A percentile compares a stretch with the other conserved stretches of the same genome.
phyloP scores from a whole-genome alignment of 345 rosid genomes.

The Rhodamnia argentea region DNA sequence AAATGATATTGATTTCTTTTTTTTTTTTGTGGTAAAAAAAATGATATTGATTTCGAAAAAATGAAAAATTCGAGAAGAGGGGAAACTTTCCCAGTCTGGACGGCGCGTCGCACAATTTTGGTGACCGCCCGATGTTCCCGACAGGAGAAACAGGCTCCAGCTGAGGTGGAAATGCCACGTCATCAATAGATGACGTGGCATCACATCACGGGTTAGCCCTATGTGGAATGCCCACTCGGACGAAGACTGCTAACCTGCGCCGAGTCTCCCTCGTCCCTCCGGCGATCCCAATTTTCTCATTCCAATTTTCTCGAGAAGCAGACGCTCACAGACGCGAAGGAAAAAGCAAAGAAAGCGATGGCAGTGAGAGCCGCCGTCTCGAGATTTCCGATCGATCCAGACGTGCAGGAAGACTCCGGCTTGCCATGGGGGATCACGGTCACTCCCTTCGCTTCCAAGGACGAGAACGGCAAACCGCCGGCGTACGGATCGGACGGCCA shows the following conservation, averaged over 20 bases:
- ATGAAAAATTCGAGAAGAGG: not conserved
- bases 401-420: slow-evolving; percentile 73
- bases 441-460: slow-evolving; percentile 78
- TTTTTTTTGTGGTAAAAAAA: too few relatives aligned
- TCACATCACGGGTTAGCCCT: not conserved
- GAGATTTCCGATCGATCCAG: slow-evolving; percentile 72
- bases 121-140: not conserved
- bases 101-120: not conserved
- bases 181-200: not conserved
- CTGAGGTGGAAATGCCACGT: not conserved
- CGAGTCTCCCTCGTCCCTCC: not conserved
- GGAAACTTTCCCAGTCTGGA: not conserved
- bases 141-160: not conserved
- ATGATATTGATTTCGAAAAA: not conserved
- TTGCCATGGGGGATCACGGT: slow-evolving; percentile 91
- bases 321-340: not conserved
- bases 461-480: slow-evolving; percentile 73
- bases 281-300: not conserved
- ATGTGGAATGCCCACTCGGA: not conserved
- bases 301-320: not conserved
- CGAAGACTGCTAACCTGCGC: not conserved
- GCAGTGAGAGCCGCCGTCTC: slow-evolving; percentile 78
- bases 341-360: slow-evolving; percentile 21
- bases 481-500: slow-evolving; percentile 74
- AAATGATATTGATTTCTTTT: too few relatives aligned